These are phyloP conservation scores for Camellia lanceoleosa DNA, from an alignment of 148 eudicot species.

Conservation along the genomic window DNA sequence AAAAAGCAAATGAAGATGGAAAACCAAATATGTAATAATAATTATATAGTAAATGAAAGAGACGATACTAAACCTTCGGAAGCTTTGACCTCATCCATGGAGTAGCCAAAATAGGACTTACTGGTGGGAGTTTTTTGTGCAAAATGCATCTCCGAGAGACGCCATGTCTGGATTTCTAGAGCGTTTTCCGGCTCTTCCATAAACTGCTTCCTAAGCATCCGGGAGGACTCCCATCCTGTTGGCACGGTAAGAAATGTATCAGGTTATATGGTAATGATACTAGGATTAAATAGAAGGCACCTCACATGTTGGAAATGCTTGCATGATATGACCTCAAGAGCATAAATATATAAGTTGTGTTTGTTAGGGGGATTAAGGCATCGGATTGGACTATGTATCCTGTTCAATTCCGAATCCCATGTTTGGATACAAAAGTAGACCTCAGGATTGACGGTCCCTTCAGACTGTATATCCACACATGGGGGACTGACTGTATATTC, in stretches of 20 bases:
- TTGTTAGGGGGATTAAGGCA: too few relatives aligned
- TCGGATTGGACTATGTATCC: too few relatives aligned
- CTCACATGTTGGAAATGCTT: too few relatives aligned
- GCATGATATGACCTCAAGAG: too few relatives aligned
- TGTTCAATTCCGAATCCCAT: too few relatives aligned
- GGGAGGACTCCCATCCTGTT: slow-evolving; percentile 43
- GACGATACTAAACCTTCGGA: slow-evolving; percentile 29
- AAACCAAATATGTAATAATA: neutral
- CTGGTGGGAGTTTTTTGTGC: slow-evolving; percentile 25
- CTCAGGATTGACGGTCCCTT: too few relatives aligned
- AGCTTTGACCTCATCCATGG: slow-evolving; percentile 36
- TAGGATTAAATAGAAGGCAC: too few relatives aligned
- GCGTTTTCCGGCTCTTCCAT: slow-evolving; percentile 52
- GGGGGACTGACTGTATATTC: too few relatives aligned
- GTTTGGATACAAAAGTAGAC: too few relatives aligned
- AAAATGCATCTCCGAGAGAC: slow-evolving; percentile 46
- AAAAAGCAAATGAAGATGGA: neutral
- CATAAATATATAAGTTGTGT: too few relatives aligned
- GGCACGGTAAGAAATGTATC: slow-evolving; percentile 14
- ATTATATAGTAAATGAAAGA: neutral
- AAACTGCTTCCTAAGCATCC: slow-evolving; percentile 44
- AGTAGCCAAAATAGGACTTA: slow-evolving; percentile 33
- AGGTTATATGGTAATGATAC: too few relatives aligned
- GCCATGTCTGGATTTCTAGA: slow-evolving; percentile 49
- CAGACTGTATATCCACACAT: too few relatives aligned